Base-by-base conservation (phyloP, 148 eudicot species). In the Amaranthus palmeri region DNA sequence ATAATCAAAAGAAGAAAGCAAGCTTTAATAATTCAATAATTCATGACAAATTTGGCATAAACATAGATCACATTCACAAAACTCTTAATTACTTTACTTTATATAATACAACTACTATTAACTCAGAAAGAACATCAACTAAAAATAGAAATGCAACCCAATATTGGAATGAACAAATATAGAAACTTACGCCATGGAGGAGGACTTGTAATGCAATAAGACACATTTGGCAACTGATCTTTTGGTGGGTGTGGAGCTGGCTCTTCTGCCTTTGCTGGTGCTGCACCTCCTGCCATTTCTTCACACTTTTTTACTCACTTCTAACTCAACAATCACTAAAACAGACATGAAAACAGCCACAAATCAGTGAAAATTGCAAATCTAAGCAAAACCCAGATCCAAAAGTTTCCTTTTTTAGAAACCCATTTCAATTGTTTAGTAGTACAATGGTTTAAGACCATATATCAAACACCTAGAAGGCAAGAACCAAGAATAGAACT, bases 121-220 rank as follows among this genome's bases (percentile, higher is more conserved):
- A 25, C 36, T 25, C 10, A 76, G 52, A 15, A 11, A 56, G 14
- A 15, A 56, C 60, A 56, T 9, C 52, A 46, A 67, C 52, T 49
- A 61, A 67, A 7, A 64, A 25, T 25, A 25, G 36, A n/a, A 71
- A 72, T 73, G 72, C 51, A 80, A 68, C 62, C 62, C 63, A 70
- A 56, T 57, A 65, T 7, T 45, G 52, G 72, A 71, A 52, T 54
- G 36, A 25, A 53, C 75, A 5, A 68, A 55, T 3, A 66, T 17
- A 77, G 74, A 81, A 42, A 87, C 97, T 86, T 53, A 93, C 98
- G 97, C 98, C 98, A 93, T 74, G 91, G 96, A 9, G 98, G 98
- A 54, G 98, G 98, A 78, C 98, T 93, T 3, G 92, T 89, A 70
- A 93, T 90, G 77, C 98, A 93, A 71, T 79, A 93, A 69, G 90